Evolutionary conservation across 352 stramenopile species (phyloP).

Genomic region (Phytopythium boreale): DNA sequence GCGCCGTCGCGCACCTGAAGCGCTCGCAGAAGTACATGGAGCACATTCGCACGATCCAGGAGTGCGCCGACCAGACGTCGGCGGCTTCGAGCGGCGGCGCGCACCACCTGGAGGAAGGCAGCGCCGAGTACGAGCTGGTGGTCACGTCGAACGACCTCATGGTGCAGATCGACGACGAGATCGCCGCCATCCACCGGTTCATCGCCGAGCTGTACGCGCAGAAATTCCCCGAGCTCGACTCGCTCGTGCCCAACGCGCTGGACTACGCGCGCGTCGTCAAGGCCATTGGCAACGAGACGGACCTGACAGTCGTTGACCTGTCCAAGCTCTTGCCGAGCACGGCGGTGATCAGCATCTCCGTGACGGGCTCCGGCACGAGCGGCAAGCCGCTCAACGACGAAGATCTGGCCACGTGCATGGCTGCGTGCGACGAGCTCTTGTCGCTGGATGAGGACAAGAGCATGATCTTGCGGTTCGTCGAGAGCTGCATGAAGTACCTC

Average conservation of each 20-base stretch:
- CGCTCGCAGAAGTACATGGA: slow-evolving; percentile 65
- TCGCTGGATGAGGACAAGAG: slow-evolving; percentile 83
- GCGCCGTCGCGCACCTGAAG: slow-evolving; percentile 67
- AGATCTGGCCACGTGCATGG: slow-evolving; percentile 74
- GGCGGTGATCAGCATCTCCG: slow-evolving; percentile 94
- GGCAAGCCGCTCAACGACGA: slow-evolving; percentile 71
- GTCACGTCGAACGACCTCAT: slow-evolving; percentile 93
- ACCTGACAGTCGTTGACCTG: slow-evolving; percentile 89
- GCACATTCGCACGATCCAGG: slow-evolving; percentile 68
- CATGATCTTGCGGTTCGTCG: slow-evolving; percentile 90
- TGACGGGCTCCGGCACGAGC: slow-evolving; percentile 90
- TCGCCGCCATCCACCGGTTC: slow-evolving; percentile 88
- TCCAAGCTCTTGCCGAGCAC: slow-evolving; percentile 90
- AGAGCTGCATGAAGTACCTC: slow-evolving; percentile 90
- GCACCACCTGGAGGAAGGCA: slow-evolving; percentile 55
- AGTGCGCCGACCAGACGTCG: slow-evolving; percentile 28
- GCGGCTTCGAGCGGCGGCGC: slow-evolving; percentile 14
- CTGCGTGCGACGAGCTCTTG: slow-evolving; percentile 85
- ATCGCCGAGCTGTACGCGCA: slow-evolving; percentile 89
- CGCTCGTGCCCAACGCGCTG: slow-evolving; percentile 88
- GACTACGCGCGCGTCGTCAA: slow-evolving; percentile 94
- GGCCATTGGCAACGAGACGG: slow-evolving; percentile 92
- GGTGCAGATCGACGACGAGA: slow-evolving; percentile 93
- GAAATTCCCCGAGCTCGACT: slow-evolving; percentile 95
- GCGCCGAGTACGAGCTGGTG: slow-evolving; percentile 75